Evolutionary conservation across 2,329 filamentous ascomycete genomes (phyloP).

Genomic region (Sporothrix humicola): DNA sequence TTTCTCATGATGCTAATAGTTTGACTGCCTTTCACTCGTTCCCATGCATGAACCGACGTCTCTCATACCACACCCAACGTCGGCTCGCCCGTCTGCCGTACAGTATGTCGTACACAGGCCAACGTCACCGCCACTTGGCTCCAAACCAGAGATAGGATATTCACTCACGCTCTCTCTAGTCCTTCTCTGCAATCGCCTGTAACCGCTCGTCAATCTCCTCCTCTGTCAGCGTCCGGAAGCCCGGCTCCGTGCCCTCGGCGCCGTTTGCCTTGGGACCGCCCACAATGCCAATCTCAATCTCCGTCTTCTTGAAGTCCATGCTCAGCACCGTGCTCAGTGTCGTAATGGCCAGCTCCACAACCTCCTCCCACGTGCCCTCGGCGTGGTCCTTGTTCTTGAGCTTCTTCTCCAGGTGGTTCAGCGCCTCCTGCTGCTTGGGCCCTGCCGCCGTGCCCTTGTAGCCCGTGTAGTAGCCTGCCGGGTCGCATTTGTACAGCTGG

Average conservation of each 20-base stretch:
- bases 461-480: slow-evolving; percentile 95
- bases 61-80: neutral
- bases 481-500: slow-evolving; percentile 97
- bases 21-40: neutral
- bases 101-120: slow-evolving; percentile 7
- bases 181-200: slow-evolving; percentile 98
- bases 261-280: slow-evolving; percentile 84
- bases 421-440: slow-evolving; percentile 97
- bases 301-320: slow-evolving; percentile 99
- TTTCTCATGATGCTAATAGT: slow-evolving; percentile 20
- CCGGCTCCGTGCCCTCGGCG: slow-evolving; percentile 76
- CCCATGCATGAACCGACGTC: neutral
- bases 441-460: slow-evolving; percentile 98
- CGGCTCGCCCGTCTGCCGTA: neutral
- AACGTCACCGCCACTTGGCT: slow-evolving; percentile 15
- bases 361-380: slow-evolving; percentile 93
- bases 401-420: slow-evolving; percentile 99
- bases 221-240: slow-evolving; percentile 89
- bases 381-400: slow-evolving; percentile 98
- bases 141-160: neutral
- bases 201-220: slow-evolving; percentile 98
- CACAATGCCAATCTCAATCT: slow-evolving; percentile 97
- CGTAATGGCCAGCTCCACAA: slow-evolving; percentile 94
- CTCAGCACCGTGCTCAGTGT: slow-evolving; percentile 95
- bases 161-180: slow-evolving; percentile 59